These are phyloP conservation scores for Dryadomyces sulphureus DNA, from an alignment of 2,329 filamentous ascomycete species.

Conservation along the genomic window DNA sequence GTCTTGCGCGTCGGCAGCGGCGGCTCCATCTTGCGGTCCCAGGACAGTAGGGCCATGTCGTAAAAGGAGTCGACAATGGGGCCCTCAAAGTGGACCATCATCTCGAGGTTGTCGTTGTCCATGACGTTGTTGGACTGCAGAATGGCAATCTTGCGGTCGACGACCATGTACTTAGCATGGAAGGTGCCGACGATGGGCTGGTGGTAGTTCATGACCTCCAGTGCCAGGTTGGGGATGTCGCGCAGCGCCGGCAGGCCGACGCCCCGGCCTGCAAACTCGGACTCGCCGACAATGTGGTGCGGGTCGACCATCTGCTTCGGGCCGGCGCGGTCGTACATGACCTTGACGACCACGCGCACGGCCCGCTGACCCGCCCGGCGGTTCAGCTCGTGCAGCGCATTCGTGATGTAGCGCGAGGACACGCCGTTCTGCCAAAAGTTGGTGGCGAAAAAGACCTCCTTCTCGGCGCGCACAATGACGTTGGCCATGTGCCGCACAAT, in stretches of 20 bases:
- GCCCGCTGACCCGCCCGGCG: constrained; percentile 43
- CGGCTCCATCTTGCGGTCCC: constrained; percentile 48
- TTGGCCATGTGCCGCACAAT: constrained; percentile 63
- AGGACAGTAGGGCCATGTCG: constrained; percentile 59
- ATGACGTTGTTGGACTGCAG: constrained; percentile 68
- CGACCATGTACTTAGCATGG: constrained; percentile 63
- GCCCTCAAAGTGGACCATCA: constrained; percentile 64
- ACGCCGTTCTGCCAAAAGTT: constrained; percentile 62
- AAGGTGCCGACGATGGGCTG: constrained; percentile 57
- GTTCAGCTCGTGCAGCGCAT: constrained; percentile 56
- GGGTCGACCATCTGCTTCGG: constrained; percentile 50
- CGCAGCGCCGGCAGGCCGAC: constrained; percentile 45
- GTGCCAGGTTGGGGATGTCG: constrained; percentile 56
- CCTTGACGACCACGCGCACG: constrained; percentile 48
- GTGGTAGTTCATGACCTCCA: constrained; percentile 63
- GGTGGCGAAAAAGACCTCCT: constrained; percentile 59
- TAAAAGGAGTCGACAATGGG: constrained; percentile 64
- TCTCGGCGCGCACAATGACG: constrained; percentile 55
- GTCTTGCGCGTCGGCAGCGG: constrained; percentile 39
- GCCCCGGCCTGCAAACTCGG: constrained; percentile 40
- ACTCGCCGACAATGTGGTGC: constrained; percentile 43
- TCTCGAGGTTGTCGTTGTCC: constrained; percentile 68
- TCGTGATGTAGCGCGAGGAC: constrained; percentile 51
- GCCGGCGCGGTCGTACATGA: constrained; percentile 61
- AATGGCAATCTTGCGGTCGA: constrained; percentile 56